Evolutionary conservation across 306 rosid species (phyloP).

Genomic region (Pyrus communis): DNA sequence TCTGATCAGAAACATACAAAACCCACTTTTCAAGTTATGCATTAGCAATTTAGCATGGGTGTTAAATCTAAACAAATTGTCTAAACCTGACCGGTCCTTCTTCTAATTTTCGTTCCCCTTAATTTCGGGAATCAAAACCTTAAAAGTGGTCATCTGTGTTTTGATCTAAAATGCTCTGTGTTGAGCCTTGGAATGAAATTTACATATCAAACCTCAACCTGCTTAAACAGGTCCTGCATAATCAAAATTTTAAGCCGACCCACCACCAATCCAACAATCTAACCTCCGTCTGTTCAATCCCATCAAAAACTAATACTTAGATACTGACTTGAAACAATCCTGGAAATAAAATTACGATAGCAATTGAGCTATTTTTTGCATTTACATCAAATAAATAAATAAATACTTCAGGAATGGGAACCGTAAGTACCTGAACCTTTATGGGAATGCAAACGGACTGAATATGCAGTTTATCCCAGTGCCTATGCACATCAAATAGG

Average conservation of each 20-base stretch:
- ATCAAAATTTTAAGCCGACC: background rate
- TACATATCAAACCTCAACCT: background rate
- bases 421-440: background rate
- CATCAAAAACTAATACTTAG: background rate
- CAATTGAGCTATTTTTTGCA: background rate
- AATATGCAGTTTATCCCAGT: background rate
- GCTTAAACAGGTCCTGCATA: background rate
- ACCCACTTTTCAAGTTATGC: background rate
- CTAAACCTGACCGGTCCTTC: no score
- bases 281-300: background rate
- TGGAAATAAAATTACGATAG: background rate
- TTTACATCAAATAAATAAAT: background rate
- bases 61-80: background rate
- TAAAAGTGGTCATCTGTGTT: background rate
- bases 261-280: background rate
- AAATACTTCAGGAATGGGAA: background rate
- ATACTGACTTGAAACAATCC: background rate
- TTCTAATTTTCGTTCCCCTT: background rate
- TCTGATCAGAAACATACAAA: constrained; percentile 9
- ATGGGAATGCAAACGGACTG: background rate
- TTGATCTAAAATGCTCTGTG: background rate
- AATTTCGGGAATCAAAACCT: background rate
- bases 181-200: background rate
- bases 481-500: background rate
- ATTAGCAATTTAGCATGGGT: background rate